phyloP scores from a whole-genome alignment of 1,284 basidiomycete species.

The Ustilago loliicola region DNA sequence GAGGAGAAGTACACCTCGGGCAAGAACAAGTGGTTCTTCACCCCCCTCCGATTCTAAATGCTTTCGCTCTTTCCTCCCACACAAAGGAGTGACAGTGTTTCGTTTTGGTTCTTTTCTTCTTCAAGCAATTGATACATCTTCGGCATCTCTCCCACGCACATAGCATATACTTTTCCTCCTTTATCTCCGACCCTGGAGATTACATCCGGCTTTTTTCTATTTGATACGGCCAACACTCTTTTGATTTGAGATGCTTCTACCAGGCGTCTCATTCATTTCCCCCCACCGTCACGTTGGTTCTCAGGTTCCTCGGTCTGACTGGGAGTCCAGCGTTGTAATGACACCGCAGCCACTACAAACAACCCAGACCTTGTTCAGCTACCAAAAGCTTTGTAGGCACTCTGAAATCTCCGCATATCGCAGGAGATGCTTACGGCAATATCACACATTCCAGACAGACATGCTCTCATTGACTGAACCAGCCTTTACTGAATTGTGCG shows the following conservation, averaged over 20 bases:
- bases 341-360: slow-evolving; percentile 10
- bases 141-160: slow-evolving; percentile 17
- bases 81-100: not conserved
- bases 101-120: slow-evolving; percentile 14
- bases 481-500: not conserved
- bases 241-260: not conserved
- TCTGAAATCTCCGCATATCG: not conserved
- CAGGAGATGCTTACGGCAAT: slow-evolving; percentile 23
- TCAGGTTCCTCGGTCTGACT: slow-evolving; percentile 39
- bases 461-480: not conserved
- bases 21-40: slow-evolving; percentile 71
- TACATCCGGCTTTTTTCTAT: not conserved
- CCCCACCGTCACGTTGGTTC: slow-evolving; percentile 23
- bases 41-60: slow-evolving; percentile 68
- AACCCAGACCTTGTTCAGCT: slow-evolving; percentile 33
- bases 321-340: slow-evolving; percentile 36
- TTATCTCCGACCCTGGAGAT: not conserved
- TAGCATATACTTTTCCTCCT: slow-evolving; percentile 16
- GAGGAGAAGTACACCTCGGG: slow-evolving; percentile 70
- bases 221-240: slow-evolving; percentile 4
- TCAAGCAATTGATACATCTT: slow-evolving; percentile 4
- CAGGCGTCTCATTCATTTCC: not conserved
- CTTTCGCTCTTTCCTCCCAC: not conserved
- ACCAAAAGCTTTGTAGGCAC: slow-evolving; percentile 30
- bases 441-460: slow-evolving; percentile 34